Evolutionary conservation across 306 rosid species (phyloP).

Genomic region (Fragaria ananassa): DNA sequence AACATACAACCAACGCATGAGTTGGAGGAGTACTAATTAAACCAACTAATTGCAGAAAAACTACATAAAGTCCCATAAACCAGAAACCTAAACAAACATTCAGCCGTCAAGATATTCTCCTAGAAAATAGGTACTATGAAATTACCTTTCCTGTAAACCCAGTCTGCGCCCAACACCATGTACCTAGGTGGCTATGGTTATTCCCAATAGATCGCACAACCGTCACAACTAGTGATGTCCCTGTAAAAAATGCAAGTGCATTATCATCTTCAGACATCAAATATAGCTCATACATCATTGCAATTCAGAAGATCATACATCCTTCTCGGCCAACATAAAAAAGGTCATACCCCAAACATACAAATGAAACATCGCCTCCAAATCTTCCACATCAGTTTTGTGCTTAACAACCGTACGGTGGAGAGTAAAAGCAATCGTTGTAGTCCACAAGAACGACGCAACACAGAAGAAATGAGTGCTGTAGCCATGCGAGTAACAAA

Average conservation of each 20-base stretch:
- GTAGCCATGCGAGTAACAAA: conserved; percentile 86
- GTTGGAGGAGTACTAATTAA: neutral
- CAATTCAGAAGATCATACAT: neutral
- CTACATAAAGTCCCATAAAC: conserved; percentile 6
- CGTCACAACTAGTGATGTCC: conserved; percentile 84
- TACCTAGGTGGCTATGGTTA: conserved; percentile 71
- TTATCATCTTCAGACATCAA: conserved; percentile 24
- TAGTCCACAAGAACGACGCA: conserved; percentile 98
- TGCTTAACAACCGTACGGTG: conserved; percentile 95
- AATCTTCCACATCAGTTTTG: conserved; percentile 94
- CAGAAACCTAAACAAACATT: conserved; percentile 3
- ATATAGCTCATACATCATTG: conserved; percentile 14
- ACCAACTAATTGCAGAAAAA: neutral
- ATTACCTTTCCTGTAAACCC: conserved; percentile 87
- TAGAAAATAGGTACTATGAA: conserved; percentile 11
- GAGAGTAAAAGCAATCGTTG: conserved; percentile 92
- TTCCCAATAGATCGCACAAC: conserved; percentile 86
- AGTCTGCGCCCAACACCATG: conserved; percentile 84
- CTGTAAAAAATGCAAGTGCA: conserved; percentile 34
- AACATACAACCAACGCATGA: neutral
- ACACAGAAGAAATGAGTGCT: conserved; percentile 94
- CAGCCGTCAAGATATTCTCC: neutral
- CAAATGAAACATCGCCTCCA: conserved; percentile 96
- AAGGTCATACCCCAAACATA: conserved; percentile 91
- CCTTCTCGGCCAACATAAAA: neutral